Percentiles rank a stretch among this genome's conserved stretches.
phyloP scores from a whole-genome alignment of 2,329 filamentous ascomycete genomes.

The Dothiorella sarmentorum region DNA sequence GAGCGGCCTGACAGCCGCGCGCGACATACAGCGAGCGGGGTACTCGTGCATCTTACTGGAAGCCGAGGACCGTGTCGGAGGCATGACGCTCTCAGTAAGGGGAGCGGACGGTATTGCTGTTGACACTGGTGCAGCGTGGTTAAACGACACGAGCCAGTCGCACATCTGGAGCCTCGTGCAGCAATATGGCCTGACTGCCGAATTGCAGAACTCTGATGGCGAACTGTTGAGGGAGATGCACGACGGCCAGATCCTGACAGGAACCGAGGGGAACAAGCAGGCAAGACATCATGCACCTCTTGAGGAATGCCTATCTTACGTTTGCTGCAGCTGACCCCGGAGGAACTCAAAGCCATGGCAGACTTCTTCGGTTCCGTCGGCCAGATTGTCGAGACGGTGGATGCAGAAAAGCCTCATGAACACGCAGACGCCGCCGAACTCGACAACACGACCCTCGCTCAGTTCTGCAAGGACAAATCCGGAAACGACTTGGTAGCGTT shows the following conservation, averaged over 20 bases:
- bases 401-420: neutral
- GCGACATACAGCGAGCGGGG: constrained; percentile 37
- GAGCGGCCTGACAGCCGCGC: constrained; percentile 27
- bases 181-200: constrained; percentile 42
- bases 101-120: constrained; percentile 26
- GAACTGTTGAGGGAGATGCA: constrained; percentile 22
- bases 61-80: constrained; percentile 50
- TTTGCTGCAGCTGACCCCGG: neutral
- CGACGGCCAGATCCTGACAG: neutral
- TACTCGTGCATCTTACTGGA: constrained; percentile 47
- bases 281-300: neutral
- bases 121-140: constrained; percentile 59
- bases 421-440: neutral
- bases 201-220: constrained; percentile 49
- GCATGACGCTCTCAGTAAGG: constrained; percentile 47
- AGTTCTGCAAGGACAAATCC: neutral
- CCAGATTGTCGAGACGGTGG: neutral
- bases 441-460: constrained; percentile 1
- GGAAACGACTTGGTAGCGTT: neutral
- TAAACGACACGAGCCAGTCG: constrained; percentile 55
- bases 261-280: constrained; percentile 3
- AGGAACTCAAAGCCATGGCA: constrained; percentile 4
- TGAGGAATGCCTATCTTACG: neutral
- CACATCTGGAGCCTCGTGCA: constrained; percentile 43
- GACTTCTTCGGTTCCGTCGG: neutral